Base-by-base conservation (phyloP, 768 basidiomycete genomes). In the Lactarius sp. region DNA sequence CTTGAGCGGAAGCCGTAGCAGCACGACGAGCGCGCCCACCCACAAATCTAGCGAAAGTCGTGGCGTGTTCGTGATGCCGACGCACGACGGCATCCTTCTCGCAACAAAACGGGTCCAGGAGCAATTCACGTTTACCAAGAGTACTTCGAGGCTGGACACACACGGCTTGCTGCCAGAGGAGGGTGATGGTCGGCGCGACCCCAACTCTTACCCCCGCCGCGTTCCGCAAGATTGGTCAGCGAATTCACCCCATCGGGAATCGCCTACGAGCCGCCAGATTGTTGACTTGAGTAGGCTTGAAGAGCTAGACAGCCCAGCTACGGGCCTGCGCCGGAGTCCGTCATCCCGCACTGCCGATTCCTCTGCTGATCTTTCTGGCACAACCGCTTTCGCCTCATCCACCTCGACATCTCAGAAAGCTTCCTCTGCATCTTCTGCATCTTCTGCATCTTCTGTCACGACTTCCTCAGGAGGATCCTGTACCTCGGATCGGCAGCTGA, bases 101-200 rank as follows among this genome's bases (percentile, higher is more conserved):
- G 89, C 87, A 18, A 83, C 87, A 37, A 83, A 83, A 69, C 82
- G 80, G 65, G 89, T 92, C n/a, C 90, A 92, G 68, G 83, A 85
- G 69, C 84, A 86, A 16, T 92, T 69, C 50, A 67, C 65, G 47
- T 44, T 50, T n/a, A 61, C 74, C 77, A 57, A 73, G 75, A 49
- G 62, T 56, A 59, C 58, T 47, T 49, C 52, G 7, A 64, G 44
- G 36, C 47, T 64, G 20, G 52, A 55, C 52, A 5, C 46, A 6
- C 47, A 59, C 34, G 62, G 62, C 7, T 59, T 64, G 18, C 14
- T 64, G 9, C 62, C 62, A 34, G 57, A 54, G 4, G 62, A 64
- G 16, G 51, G 47, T 31, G 52, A 55, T 39, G 13, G 31, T 33
- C 52, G 57, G 37, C 58, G 50, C 34, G 55, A 47, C 4, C 22